Conservation (phyloP, 1,284 basidiomycete species). For the Austroboletus niveus region DNA sequence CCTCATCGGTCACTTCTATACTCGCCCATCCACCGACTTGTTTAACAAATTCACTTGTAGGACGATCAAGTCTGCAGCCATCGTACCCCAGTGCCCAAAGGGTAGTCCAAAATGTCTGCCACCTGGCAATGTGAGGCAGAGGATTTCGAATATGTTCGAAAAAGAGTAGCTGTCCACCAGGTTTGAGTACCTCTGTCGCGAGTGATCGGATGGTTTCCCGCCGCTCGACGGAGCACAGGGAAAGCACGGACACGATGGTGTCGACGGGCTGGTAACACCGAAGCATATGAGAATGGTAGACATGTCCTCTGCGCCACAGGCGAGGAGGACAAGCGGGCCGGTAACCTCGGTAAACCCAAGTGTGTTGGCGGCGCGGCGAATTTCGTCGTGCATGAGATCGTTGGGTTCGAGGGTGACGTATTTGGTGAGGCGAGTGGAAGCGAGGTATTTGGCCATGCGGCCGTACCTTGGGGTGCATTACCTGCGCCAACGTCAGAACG, state of each 20-base stretch:
- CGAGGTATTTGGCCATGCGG: conserved; percentile 58
- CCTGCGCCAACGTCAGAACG: conserved; percentile 74
- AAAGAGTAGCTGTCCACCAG: conserved; percentile 58
- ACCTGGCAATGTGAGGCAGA: conserved; percentile 52
- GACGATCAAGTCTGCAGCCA: conserved; percentile 60
- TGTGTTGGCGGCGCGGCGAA: conserved; percentile 46
- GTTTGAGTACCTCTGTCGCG: conserved; percentile 47
- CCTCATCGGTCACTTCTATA: conserved; percentile 47
- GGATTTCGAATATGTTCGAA: conserved; percentile 64
- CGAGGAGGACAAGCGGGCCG: conserved; percentile 43
- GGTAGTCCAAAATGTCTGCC: conserved; percentile 69
- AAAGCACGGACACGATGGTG: conserved; percentile 57
- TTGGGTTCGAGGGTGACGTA: conserved; percentile 74
- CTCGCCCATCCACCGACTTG: conserved; percentile 41
- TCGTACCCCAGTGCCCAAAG: conserved; percentile 57
- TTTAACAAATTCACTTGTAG: conserved; percentile 52
- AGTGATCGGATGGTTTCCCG: conserved; percentile 43
- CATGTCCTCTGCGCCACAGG: conserved; percentile 56
- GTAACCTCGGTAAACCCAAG: conserved; percentile 54
- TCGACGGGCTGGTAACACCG: conserved; percentile 43
- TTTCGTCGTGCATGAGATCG: conserved; percentile 52
- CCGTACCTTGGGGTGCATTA: conserved; percentile 49
- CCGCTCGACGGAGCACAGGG: conserved; percentile 57
- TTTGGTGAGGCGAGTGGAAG: conserved; percentile 49
- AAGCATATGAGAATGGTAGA: conserved; percentile 44